Percentiles rank a stretch among this genome's conserved stretches.
phyloP scores from a whole-genome alignment of 73 alveolate genomes.

The Paramecium caudatum region DNA sequence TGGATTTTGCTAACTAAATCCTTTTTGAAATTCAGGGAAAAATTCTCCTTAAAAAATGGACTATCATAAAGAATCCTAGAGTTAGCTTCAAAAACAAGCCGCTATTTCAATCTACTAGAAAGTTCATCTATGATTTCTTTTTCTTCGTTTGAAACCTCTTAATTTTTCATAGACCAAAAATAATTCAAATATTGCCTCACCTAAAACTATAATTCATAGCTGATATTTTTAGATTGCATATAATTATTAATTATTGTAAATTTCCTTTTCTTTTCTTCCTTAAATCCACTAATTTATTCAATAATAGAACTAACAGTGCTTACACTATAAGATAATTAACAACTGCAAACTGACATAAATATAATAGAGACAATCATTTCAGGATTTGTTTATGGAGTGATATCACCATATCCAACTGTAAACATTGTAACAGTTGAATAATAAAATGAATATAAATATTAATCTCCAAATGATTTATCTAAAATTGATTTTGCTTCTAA shows the following conservation, averaged over 20 bases:
- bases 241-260: slow-evolving; percentile 68
- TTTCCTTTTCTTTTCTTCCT: slow-evolving; percentile 57
- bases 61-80: slow-evolving; percentile 53
- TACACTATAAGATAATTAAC: slow-evolving; percentile 55
- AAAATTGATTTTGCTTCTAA: background rate
- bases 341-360: slow-evolving; percentile 64
- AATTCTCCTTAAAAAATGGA: slow-evolving; percentile 63
- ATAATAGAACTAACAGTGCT: slow-evolving; percentile 67
- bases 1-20: slow-evolving; percentile 54
- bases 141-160: slow-evolving; percentile 45
- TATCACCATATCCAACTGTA: slow-evolving; percentile 78
- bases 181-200: slow-evolving; percentile 66
- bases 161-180: slow-evolving; percentile 66
- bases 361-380: slow-evolving; percentile 67
- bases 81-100: slow-evolving; percentile 70
- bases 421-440: slow-evolving; percentile 75
- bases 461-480: slow-evolving; percentile 56
- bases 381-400: slow-evolving; percentile 58
- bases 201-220: slow-evolving; percentile 30
- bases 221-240: slow-evolving; percentile 61
- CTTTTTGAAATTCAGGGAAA: slow-evolving; percentile 59
- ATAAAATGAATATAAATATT: slow-evolving; percentile 68
- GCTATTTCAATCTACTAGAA: slow-evolving; percentile 64
- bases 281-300: slow-evolving; percentile 26
- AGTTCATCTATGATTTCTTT: slow-evolving; percentile 53